These are phyloP conservation scores for Fusarium nurragi DNA, from an alignment of 2,329 filamentous ascomycete species.

Conservation along the genomic window DNA sequence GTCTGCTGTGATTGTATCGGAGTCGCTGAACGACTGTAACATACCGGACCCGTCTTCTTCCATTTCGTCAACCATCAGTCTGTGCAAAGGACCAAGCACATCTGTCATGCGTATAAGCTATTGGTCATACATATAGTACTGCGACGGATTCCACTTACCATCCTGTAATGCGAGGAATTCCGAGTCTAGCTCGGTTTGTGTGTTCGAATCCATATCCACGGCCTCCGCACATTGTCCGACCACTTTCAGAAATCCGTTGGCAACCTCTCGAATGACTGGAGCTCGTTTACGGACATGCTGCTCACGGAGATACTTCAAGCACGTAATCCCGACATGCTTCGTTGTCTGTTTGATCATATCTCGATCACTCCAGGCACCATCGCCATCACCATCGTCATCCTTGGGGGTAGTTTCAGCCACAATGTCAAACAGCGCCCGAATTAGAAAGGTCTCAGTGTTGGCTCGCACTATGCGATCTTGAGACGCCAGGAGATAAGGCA, in stretches of 20 bases:
- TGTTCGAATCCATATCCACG: conserved; percentile 49
- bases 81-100: conserved; percentile 60
- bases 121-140: conserved; percentile 5
- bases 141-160: conserved; percentile 37
- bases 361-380: conserved; percentile 46
- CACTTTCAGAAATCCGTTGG: conserved; percentile 54
- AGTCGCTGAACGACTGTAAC: conserved; percentile 49
- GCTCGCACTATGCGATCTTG: conserved; percentile 55
- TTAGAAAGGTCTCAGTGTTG: conserved; percentile 56
- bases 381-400: conserved; percentile 26
- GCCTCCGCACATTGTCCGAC: conserved; percentile 55
- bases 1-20: conserved; percentile 41
- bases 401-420: conserved; percentile 31
- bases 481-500: conserved; percentile 60
- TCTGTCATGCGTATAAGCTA: conserved; percentile 41
- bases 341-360: conserved; percentile 38
- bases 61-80: conserved; percentile 65
- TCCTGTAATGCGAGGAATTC: conserved; percentile 43
- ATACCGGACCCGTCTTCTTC: conserved; percentile 69
- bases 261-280: conserved; percentile 55
- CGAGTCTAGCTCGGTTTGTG: conserved; percentile 45
- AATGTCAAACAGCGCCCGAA: conserved; percentile 54
- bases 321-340: conserved; percentile 55
- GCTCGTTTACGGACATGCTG: conserved; percentile 55
- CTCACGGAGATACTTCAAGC: conserved; percentile 58